Evolutionary conservation across 106 monocot species (phyloP).

Genomic region (Apostasia ramifera): DNA sequence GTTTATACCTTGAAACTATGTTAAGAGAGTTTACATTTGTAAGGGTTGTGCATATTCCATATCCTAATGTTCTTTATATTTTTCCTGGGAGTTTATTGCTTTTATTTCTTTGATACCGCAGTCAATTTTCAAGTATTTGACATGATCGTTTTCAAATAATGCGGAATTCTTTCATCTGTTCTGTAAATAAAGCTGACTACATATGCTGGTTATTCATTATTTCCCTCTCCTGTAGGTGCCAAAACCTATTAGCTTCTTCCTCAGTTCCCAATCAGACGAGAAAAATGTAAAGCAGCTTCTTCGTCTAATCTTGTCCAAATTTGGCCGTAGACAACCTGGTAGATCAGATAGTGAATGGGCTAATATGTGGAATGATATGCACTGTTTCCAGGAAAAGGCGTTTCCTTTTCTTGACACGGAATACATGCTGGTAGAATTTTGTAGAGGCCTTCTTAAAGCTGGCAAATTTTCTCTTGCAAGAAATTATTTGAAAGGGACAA

Average conservation of each 20-base stretch:
- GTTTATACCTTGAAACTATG: too few species aligned
- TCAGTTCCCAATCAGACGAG: conserved; percentile 51
- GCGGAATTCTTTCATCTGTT: too few species aligned
- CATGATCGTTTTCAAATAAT: too few species aligned
- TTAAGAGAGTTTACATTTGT: too few species aligned
- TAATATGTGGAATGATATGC: conserved; percentile 83
- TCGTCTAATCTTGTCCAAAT: conserved; percentile 88
- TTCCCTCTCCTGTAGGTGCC: conserved; percentile 52
- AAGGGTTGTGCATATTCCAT: too few species aligned
- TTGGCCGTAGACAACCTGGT: conserved; percentile 68
- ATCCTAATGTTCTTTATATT: too few species aligned
- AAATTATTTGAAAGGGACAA: conserved; percentile 81
- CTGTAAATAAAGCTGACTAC: too few species aligned
- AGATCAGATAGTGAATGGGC: conserved; percentile 88
- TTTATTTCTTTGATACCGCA: too few species aligned
- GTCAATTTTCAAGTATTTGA: too few species aligned
- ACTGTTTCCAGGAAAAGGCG: conserved; percentile 76
- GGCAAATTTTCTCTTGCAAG: conserved; percentile 94
- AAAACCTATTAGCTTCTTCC: conserved; percentile 78
- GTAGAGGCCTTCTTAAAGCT: conserved; percentile 86
- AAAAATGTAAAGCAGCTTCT: conserved; percentile 86
- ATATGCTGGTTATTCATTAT: too few species aligned
- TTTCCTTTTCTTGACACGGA: conserved; percentile 88
- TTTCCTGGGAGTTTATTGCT: too few species aligned
- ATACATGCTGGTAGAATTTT: conserved; percentile 80